Conservation (phyloP, 768 basidiomycete species). For the Guyanaporus albipodus region DNA sequence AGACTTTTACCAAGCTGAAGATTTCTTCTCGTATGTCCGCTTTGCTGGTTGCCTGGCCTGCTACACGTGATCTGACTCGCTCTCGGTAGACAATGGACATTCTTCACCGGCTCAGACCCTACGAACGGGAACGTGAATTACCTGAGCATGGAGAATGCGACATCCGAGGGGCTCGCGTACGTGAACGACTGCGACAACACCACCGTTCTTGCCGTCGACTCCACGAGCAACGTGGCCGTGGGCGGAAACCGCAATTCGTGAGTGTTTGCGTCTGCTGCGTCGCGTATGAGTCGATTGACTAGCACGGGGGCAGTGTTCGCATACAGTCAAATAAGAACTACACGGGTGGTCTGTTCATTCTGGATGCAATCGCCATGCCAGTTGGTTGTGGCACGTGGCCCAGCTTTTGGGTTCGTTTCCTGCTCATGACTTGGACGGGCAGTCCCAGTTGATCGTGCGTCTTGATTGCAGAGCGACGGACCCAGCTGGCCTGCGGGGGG, state of each 20-base stretch:
- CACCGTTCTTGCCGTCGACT: constrained; percentile 61
- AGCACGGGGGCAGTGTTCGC: constrained; percentile 47
- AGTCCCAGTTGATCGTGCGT: not conserved
- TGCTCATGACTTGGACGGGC: not conserved
- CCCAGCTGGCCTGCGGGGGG: constrained; percentile 50
- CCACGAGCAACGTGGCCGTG: constrained; percentile 41
- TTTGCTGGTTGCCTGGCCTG: not conserved
- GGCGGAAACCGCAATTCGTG: constrained; percentile 56
- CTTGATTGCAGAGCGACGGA: constrained; percentile 39
- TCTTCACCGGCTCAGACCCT: constrained; percentile 61
- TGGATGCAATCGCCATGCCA: constrained; percentile 69
- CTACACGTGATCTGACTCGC: not conserved
- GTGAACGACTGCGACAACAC: constrained; percentile 53
- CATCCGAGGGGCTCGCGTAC: constrained; percentile 52
- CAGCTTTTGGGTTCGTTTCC: constrained; percentile 48
- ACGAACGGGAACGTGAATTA: constrained; percentile 70
- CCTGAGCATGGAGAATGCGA: constrained; percentile 44
- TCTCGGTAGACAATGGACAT: constrained; percentile 66
- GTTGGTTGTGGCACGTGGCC: constrained; percentile 62
- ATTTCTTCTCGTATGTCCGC: constrained; percentile 54
- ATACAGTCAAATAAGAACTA: constrained; percentile 62
- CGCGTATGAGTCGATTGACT: not conserved
- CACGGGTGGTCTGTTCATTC: constrained; percentile 66
- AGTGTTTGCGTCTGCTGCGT: constrained; percentile 11
- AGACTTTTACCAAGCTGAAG: constrained; percentile 45